Base-by-base conservation (phyloP, 1,284 basidiomycete genomes). In the Exsudoporus floridanus region DNA sequence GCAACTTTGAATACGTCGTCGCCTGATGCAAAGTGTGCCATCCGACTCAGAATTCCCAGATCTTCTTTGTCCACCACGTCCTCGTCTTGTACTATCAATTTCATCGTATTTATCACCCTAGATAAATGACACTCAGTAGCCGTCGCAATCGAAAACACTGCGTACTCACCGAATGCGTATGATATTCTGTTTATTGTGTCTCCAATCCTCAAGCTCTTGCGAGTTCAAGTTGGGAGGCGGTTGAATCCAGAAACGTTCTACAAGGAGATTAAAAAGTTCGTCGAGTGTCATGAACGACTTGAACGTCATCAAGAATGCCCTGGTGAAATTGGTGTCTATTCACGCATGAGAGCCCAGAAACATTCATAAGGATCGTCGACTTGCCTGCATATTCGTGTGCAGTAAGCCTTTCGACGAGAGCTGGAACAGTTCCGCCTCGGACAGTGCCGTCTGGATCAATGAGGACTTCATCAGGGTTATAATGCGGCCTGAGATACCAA, bases 241-340 rank as follows among this genome's bases (percentile, higher is more conserved):
- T 14, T 75, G 64, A 28, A 90, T 79, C 64, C 80, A 79, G 72
- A 87, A 92, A 7, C 90, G 81, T 50, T 80, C 74, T 7, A 84
- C 75, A 19, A 93, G 75, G 21, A 84, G 70, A 38, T 83, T 78
- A 50, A 92, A 79, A 30, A 92, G 70, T 54, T 85, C 79, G 36
- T 84, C 76, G 0, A 85, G 74, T 2, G 81, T 82, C 42, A 84
- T 86, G 66, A 92, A 93, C 0, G 87, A 88, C 55, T 88, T 85
- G 74, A 88, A 92, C 4, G 90, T 92, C 74, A 90, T 81, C 48
- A 92, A 70, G 76, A 93, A 93, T 16, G 88, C 85, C 60, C 84
- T 82, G 60, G 82, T 84, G 70, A 88, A 92, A 19, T 77, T 76
- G 6, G 78, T 73, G 64, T 88, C 88, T 82, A 60, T 14, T 35